Percentiles rank a stretch among this genome's conserved stretches.
Evolutionary conservation across 2,329 filamentous ascomycete genomes (phyloP).

Genomic region (Paracoccidioides brasiliensis): DNA sequence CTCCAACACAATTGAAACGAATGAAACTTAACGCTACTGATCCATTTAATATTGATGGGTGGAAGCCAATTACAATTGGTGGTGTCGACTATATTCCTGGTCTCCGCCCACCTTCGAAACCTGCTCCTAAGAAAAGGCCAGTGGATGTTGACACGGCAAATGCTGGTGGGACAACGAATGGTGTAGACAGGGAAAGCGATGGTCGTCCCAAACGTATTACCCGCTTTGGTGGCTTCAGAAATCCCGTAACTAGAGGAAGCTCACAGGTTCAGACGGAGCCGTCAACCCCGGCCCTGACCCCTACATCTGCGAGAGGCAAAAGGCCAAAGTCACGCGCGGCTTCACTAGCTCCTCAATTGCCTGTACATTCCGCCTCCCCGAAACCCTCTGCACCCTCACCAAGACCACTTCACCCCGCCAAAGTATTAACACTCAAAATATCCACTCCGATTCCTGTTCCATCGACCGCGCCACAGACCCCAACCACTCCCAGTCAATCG

Average conservation of each 20-base stretch:
- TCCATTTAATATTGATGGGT: conserved; percentile 31
- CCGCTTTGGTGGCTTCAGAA: conserved; percentile 9
- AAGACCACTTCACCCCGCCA: not conserved
- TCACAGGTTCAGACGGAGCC: conserved; percentile 9
- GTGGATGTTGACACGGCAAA: not conserved
- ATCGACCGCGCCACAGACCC: conserved; percentile 1
- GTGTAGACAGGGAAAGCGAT: conserved; percentile 1
- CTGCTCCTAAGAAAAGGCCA: conserved; percentile 18
- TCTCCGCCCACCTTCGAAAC: conserved; percentile 17
- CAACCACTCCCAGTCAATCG: conserved; percentile 9
- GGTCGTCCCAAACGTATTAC: conserved; percentile 7
- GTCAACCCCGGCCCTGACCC: conserved; percentile 3
- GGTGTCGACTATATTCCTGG: conserved; percentile 26
- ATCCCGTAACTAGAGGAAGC: conserved; percentile 7
- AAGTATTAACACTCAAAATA: conserved; percentile 4
- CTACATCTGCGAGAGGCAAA: not conserved
- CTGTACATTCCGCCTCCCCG: conserved; percentile 14
- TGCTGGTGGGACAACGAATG: conserved; percentile 1
- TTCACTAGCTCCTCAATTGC: conserved; percentile 7
- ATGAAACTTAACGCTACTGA: conserved; percentile 24
- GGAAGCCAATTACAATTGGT: conserved; percentile 24
- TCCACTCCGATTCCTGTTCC: not conserved
- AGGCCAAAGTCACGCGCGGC: conserved; percentile 8
- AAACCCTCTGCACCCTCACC: conserved; percentile 2
- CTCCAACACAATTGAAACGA: conserved; percentile 29